A percentile compares a stretch with the other conserved stretches of the same genome.
These are phyloP conservation scores for Crithidia sp. DNA, from an alignment of 208 protist genomes.

Conservation along the genomic window DNA sequence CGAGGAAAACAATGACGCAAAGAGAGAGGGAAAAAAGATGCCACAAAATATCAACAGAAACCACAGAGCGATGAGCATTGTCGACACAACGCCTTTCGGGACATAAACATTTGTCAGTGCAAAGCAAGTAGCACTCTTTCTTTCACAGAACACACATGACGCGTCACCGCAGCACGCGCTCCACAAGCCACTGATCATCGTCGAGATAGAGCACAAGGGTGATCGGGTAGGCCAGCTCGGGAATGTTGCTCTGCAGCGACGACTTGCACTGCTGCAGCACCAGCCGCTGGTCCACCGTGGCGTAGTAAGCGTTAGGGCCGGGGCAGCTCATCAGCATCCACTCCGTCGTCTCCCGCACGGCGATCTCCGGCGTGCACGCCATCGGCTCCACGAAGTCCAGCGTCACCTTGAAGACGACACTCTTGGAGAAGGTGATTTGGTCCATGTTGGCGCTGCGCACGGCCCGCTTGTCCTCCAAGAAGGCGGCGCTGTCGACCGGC, in stretches of 20 bases:
- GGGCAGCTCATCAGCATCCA: slow-evolving; percentile 77
- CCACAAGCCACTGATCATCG: slow-evolving; percentile 70
- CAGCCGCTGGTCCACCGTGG: slow-evolving; percentile 71
- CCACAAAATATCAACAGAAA: neutral
- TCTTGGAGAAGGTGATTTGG: slow-evolving; percentile 63
- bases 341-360: slow-evolving; percentile 82
- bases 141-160: no score
- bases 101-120: no score
- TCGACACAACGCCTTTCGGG: neutral
- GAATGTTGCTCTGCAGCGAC: slow-evolving; percentile 70
- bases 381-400: slow-evolving; percentile 69
- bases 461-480: slow-evolving; percentile 60
- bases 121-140: neutral
- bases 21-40: no score
- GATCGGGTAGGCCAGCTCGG: slow-evolving; percentile 57
- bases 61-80: neutral
- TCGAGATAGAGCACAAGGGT: slow-evolving; percentile 53
- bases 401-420: slow-evolving; percentile 74
- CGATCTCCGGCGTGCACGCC: slow-evolving; percentile 66
- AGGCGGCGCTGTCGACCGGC: slow-evolving; percentile 43
- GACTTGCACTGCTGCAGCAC: slow-evolving; percentile 72
- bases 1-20: no score
- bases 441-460: slow-evolving; percentile 70
- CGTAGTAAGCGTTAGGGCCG: slow-evolving; percentile 73
- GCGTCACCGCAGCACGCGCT: slow-evolving; percentile 55